Percentiles rank a stretch among this genome's conserved stretches.
phyloP scores from a whole-genome alignment of 495 filamentous ascomycete genomes.

The Opeltia flavorubescens region DNA sequence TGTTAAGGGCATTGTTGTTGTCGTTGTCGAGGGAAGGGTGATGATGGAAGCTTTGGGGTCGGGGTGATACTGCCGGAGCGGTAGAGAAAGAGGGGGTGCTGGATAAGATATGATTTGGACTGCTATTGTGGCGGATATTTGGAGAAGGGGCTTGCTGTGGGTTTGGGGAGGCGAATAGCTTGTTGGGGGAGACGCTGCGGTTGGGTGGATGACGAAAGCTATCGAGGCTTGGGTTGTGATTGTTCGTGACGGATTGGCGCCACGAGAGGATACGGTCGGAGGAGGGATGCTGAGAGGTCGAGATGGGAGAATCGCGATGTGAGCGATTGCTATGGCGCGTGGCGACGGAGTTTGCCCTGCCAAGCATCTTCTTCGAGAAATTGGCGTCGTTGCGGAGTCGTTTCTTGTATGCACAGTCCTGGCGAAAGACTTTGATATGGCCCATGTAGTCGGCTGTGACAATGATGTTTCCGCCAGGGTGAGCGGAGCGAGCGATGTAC shows the following conservation, averaged over 20 bases:
- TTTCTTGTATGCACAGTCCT: slow-evolving; percentile 70
- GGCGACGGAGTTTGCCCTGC: slow-evolving; percentile 48
- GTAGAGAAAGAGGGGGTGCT: slow-evolving; percentile 17
- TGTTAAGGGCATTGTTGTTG: slow-evolving; percentile 1
- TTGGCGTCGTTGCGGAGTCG: slow-evolving; percentile 40
- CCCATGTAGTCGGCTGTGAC: slow-evolving; percentile 82
- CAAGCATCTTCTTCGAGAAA: slow-evolving; percentile 62
- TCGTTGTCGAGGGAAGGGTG: slow-evolving; percentile 19
- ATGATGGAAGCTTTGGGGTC: slow-evolving; percentile 23
- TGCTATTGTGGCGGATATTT: slow-evolving; percentile 6
- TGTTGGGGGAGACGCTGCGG: slow-evolving; percentile 47
- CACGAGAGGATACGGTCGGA: slow-evolving; percentile 84
- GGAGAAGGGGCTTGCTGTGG: slow-evolving; percentile 8
- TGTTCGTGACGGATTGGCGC: slow-evolving; percentile 63
- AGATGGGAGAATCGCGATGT: slow-evolving; percentile 28
- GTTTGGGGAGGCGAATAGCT: slow-evolving; percentile 22
- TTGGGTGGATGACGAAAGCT: slow-evolving; percentile 25
- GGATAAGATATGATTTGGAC: slow-evolving; percentile 9
- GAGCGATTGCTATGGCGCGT: slow-evolving; percentile 38
- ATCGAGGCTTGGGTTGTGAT: slow-evolving; percentile 33
- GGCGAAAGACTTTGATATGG: slow-evolving; percentile 83
- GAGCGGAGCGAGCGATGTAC: slow-evolving; percentile 59
- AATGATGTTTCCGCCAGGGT: slow-evolving; percentile 81
- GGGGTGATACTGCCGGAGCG: slow-evolving; percentile 15
- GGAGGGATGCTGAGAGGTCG: slow-evolving; percentile 38